A percentile compares a stretch with the other conserved stretches of the same genome.
Evolutionary conservation across 768 basidiomycete genomes (phyloP).

Genomic region (Arthromyces matolae): DNA sequence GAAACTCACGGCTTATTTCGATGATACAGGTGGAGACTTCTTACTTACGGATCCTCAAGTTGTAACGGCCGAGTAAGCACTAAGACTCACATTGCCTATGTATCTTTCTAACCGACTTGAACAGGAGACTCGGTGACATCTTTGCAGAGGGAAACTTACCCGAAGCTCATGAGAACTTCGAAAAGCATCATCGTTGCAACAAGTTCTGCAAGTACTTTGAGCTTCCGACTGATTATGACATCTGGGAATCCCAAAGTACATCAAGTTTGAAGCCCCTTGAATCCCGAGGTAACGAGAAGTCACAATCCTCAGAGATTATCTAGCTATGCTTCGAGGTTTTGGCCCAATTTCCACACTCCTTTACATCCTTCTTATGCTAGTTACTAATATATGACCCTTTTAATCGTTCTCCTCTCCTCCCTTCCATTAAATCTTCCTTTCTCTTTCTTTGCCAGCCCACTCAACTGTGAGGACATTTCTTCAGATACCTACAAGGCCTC

Average conservation of each 20-base stretch:
- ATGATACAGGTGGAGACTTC: background rate
- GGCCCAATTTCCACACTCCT: too few species aligned
- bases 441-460: too few species aligned
- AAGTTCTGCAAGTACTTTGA: constrained; percentile 13
- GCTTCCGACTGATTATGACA: constrained; percentile 10
- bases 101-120: background rate
- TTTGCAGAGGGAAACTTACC: constrained; percentile 14
- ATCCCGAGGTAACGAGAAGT: too few species aligned
- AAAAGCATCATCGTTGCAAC: constrained; percentile 11
- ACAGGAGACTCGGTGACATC: constrained; percentile 10
- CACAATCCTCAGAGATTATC: too few species aligned
- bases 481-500: too few species aligned
- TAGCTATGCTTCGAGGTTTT: too few species aligned
- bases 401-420: too few species aligned
- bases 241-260: constrained; percentile 9
- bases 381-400: too few species aligned
- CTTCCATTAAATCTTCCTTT: too few species aligned
- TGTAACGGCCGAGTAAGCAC: constrained; percentile 3
- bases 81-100: background rate
- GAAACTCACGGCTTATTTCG: background rate
- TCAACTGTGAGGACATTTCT: too few species aligned
- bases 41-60: constrained; percentile 6
- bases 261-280: too few species aligned
- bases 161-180: constrained; percentile 3
- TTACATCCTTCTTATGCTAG: too few species aligned